These are phyloP conservation scores for Symbiodinium natans DNA, from an alignment of 73 alveolate species.

Conservation along the genomic window DNA sequence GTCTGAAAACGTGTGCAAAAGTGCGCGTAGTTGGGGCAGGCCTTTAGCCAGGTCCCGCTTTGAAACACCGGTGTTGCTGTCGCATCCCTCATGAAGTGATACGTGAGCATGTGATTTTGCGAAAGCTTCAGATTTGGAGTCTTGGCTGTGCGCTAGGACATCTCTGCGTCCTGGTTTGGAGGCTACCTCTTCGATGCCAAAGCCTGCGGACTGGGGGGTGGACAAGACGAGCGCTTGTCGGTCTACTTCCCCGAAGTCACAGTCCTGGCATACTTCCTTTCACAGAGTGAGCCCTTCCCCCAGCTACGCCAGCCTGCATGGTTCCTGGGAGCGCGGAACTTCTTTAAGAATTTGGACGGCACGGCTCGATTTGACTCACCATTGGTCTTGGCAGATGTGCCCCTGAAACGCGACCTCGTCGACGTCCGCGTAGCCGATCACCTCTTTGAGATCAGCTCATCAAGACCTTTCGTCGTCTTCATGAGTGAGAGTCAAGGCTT, in stretches of 20 bases:
- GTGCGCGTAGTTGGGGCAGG: no score
- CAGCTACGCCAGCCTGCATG: slow-evolving; percentile 80
- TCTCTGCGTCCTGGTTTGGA: slow-evolving; percentile 77
- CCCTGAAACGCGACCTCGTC: slow-evolving; percentile 40
- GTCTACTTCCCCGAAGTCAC: slow-evolving; percentile 80
- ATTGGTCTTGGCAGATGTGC: slow-evolving; percentile 40
- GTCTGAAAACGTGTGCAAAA: no score
- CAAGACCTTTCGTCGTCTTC: slow-evolving; percentile 78
- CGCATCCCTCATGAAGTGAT: no score
- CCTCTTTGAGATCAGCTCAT: slow-evolving; percentile 54
- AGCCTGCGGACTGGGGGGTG: slow-evolving; percentile 85
- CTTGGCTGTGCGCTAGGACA: slow-evolving; percentile 42
- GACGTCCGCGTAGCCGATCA: slow-evolving; percentile 28
- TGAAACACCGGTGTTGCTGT: no score
- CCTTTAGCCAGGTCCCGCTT: no score
- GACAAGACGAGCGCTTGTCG: slow-evolving; percentile 83
- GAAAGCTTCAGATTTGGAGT: no score
- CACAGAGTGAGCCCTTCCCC: slow-evolving; percentile 35
- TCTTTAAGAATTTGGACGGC: slow-evolving; percentile 75
- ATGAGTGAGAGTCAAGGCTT: slow-evolving; percentile 81
- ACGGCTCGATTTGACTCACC: slow-evolving; percentile 62
- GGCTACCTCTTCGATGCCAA: slow-evolving; percentile 53
- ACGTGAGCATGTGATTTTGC: no score
- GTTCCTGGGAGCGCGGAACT: slow-evolving; percentile 77
- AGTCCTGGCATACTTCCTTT: slow-evolving; percentile 35